A percentile compares a stretch with the other conserved stretches of the same genome.
Evolutionary conservation across 257 asterid genomes (phyloP).

Genomic region (Coffea eugenioides): DNA sequence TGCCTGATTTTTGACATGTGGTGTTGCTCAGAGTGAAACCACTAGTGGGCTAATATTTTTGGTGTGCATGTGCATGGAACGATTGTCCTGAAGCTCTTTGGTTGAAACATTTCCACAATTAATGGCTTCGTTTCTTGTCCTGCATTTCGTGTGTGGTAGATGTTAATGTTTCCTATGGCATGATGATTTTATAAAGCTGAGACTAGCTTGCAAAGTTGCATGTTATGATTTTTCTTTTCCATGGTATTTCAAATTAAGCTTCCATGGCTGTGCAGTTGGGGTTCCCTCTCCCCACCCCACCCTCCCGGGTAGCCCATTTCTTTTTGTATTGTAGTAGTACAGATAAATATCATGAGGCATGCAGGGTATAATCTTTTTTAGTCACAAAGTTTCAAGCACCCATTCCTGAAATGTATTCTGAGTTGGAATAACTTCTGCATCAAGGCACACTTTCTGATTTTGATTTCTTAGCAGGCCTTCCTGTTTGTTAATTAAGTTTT

Average conservation of each 20-base stretch:
- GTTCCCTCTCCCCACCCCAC: background rate
- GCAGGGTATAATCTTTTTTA: background rate
- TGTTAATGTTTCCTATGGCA: background rate
- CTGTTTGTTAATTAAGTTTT: background rate
- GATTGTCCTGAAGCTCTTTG: background rate
- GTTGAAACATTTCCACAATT: background rate
- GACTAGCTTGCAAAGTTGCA: background rate
- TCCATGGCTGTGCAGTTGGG: background rate
- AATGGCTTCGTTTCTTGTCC: background rate
- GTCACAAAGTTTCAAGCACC: background rate
- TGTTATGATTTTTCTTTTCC: background rate
- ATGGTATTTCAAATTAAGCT: background rate
- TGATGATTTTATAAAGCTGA: background rate
- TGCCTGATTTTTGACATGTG: background rate
- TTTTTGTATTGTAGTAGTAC: background rate
- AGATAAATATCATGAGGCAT: background rate
- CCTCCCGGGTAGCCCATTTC: too few species aligned
- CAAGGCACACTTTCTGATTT: background rate
- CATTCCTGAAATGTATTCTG: background rate
- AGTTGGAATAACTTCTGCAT: background rate
- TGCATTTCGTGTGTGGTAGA: background rate
- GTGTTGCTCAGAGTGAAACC: background rate
- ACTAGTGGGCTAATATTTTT: background rate
- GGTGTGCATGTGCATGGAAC: too few species aligned
- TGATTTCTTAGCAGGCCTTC: background rate